Percentiles rank a stretch among this genome's conserved stretches.
Evolutionary conservation across 202 grass and related monocot species (phyloP).

Genomic region (Elaeis oleifera): DNA sequence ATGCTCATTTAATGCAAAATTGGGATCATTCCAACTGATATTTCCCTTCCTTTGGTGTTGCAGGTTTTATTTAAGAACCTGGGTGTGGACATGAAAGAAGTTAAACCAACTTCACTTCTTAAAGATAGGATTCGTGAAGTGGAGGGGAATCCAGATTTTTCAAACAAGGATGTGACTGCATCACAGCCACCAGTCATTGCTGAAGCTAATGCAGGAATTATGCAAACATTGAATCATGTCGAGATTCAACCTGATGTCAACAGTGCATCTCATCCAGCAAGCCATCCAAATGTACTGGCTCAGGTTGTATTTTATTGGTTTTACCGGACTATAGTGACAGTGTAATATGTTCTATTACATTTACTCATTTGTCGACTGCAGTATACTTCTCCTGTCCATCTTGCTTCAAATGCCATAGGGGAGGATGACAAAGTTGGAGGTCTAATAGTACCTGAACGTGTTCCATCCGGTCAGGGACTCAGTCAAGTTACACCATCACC

Average conservation of each 20-base stretch:
- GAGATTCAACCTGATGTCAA: constrained; percentile 71
- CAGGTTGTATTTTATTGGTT: constrained; percentile 39
- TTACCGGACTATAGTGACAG: not conserved
- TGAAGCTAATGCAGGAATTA: constrained; percentile 43
- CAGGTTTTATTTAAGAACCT: constrained; percentile 96
- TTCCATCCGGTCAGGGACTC: constrained; percentile 38
- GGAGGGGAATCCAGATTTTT: constrained; percentile 98
- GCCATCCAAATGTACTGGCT: constrained; percentile 60
- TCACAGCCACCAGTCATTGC: constrained; percentile 46
- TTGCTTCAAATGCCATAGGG: constrained; percentile 55
- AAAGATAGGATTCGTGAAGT: constrained; percentile 66
- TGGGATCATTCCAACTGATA: no score
- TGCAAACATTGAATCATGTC: constrained; percentile 50
- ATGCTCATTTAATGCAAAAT: no score
- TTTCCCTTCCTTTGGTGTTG: constrained; percentile 13
- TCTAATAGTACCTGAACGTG: constrained; percentile 77
- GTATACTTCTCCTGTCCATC: constrained; percentile 61
- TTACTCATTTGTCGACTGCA: constrained; percentile 29
- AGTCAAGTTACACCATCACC: constrained; percentile 59
- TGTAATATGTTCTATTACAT: no score
- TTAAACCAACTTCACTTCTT: constrained; percentile 81
- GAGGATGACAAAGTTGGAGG: constrained; percentile 81
- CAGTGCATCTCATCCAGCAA: constrained; percentile 46
- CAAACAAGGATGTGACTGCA: constrained; percentile 77
- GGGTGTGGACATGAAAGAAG: constrained; percentile 91